These are phyloP conservation scores for Keqinozyma sinolaborantium DNA, from an alignment of 1,139 yeast genomes.

Conservation along the genomic window DNA sequence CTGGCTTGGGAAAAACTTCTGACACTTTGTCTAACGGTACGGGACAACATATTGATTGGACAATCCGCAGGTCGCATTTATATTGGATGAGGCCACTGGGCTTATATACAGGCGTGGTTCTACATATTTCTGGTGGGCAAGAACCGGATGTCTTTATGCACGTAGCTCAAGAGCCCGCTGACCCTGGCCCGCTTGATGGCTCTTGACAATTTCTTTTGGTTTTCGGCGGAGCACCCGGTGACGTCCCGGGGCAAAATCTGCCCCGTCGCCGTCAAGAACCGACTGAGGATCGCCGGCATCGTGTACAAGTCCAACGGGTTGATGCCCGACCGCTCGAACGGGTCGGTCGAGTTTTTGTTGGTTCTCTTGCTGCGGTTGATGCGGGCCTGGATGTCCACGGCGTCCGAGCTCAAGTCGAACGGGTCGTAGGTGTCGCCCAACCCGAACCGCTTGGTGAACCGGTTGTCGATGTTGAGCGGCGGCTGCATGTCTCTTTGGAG, in stretches of 20 bases:
- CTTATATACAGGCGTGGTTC: conserved; percentile 3
- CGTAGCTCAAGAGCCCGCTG: conserved; percentile 62
- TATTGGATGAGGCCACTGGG: conserved; percentile 1
- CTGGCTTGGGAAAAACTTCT: conserved; percentile 41
- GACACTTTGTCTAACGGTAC: conserved; percentile 26
- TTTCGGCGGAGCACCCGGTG: conserved; percentile 60
- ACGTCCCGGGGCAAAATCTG: conserved; percentile 62
- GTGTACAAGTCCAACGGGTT: conserved; percentile 65
- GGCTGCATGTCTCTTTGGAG: conserved; percentile 20
- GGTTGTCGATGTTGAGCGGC: conserved; percentile 19
- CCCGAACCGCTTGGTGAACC: conserved; percentile 38
- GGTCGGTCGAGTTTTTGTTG: conserved; percentile 19
- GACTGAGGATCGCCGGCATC: conserved; percentile 60
- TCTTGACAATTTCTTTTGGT: conserved; percentile 61
- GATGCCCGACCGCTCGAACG: conserved; percentile 53
- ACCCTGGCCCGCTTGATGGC: conserved; percentile 71
- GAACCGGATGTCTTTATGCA: conserved; percentile 50
- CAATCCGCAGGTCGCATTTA: conserved; percentile 2
- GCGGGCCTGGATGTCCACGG: conserved; percentile 37
- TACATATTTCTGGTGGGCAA: conserved; percentile 40
- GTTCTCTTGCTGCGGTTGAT: conserved; percentile 12
- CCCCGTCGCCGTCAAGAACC: conserved; percentile 60
- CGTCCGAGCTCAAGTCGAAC: conserved; percentile 66
- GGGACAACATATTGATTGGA: conserved; percentile 27
- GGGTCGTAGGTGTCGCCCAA: conserved; percentile 60